Evolutionary conservation across 345 rosid genomes (phyloP).

Genomic region (Sisymbrium altissimum): DNA sequence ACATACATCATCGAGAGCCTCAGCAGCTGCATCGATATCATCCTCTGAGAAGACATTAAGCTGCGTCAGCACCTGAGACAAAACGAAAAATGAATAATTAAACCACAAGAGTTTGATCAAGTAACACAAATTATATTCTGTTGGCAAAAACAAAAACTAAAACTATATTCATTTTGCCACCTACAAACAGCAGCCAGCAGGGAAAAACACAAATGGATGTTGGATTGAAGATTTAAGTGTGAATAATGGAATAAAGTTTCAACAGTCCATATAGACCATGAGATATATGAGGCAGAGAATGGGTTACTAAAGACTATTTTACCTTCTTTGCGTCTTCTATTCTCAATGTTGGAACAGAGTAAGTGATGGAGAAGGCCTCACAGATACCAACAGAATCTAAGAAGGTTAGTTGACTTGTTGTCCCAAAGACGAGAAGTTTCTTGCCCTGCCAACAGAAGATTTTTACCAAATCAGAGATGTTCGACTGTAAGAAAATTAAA

Average conservation of each 20-base stretch:
- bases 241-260: neutral
- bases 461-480: conserved; percentile 7
- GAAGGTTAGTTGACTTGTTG: conserved; percentile 84
- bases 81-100: neutral
- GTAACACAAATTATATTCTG: neutral
- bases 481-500: neutral
- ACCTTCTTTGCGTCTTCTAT: conserved; percentile 83
- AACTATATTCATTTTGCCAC: neutral
- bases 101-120: neutral
- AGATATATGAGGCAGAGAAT: conserved; percentile 3
- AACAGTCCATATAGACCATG: neutral
- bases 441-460: conserved; percentile 55
- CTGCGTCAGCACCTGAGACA: conserved; percentile 56
- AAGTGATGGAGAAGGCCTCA: conserved; percentile 72
- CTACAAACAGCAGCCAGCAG: neutral
- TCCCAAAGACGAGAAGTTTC: conserved; percentile 86
- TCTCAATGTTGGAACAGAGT: conserved; percentile 69
- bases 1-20: conserved; percentile 84
- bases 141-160: too few species aligned
- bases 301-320: neutral
- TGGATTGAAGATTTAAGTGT: neutral
- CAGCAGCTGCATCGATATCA: conserved; percentile 67
- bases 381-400: conserved; percentile 73
- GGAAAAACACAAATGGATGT: neutral
- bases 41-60: conserved; percentile 74